Conservation (phyloP, 129 eudicot species). For the Chrysanthemum seticuspe region DNA sequence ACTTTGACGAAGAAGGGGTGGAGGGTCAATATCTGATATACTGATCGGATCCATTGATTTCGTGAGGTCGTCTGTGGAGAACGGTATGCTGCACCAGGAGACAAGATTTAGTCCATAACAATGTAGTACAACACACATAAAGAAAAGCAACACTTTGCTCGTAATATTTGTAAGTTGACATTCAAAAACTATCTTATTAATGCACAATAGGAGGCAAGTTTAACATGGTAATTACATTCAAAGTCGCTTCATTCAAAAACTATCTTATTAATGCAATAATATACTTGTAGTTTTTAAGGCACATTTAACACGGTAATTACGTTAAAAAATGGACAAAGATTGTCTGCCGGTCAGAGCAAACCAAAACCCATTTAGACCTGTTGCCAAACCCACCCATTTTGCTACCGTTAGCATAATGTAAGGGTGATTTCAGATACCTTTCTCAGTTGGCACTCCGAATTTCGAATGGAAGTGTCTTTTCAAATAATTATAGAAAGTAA, state of each 20-base stretch:
- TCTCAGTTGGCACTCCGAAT: background rate
- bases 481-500: constrained; percentile 3
- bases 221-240: background rate
- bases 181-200: too few relatives aligned
- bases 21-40: constrained; percentile 81
- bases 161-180: background rate
- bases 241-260: too few relatives aligned
- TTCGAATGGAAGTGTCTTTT: background rate
- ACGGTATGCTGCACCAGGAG: constrained; percentile 77
- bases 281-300: too few relatives aligned
- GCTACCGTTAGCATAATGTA: background rate
- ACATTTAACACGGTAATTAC: too few relatives aligned
- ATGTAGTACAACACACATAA: background rate
- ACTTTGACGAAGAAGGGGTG: constrained; percentile 76
- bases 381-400: background rate
- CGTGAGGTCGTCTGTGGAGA: constrained; percentile 81
- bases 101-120: constrained; percentile 13
- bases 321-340: too few relatives aligned
- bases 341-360: too few relatives aligned
- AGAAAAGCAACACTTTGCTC: background rate
- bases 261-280: too few relatives aligned
- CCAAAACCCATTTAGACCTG: background rate
- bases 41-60: constrained; percentile 76
- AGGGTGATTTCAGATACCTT: constrained; percentile 5
- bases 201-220: background rate